These are phyloP conservation scores for Neofusicoccum kwambonambiense DNA, from an alignment of 2,329 filamentous ascomycete species.

Conservation along the genomic window DNA sequence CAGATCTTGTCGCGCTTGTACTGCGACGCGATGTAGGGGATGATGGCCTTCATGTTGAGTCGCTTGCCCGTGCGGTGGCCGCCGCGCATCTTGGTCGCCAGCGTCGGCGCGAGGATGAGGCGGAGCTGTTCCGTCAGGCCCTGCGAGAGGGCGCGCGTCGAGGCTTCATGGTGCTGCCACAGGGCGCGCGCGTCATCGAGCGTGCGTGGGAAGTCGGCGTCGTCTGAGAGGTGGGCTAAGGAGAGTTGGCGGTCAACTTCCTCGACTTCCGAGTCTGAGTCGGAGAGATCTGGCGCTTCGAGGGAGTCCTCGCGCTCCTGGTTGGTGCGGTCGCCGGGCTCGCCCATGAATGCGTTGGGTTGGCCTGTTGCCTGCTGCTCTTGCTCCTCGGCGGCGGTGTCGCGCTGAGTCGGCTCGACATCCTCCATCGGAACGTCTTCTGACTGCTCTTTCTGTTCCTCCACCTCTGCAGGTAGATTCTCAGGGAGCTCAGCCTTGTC, in stretches of 20 bases:
- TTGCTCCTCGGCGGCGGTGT: slow-evolving; percentile 26
- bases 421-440: slow-evolving; percentile 50
- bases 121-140: slow-evolving; percentile 91
- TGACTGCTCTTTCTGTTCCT: slow-evolving; percentile 22
- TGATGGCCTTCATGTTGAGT: slow-evolving; percentile 99
- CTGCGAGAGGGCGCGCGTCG: slow-evolving; percentile 82
- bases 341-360: slow-evolving; percentile 46
- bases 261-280: slow-evolving; percentile 41
- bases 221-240: not conserved
- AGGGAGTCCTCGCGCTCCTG: slow-evolving; percentile 37
- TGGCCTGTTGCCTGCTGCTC: slow-evolving; percentile 30
- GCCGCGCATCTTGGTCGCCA: slow-evolving; percentile 92
- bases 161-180: slow-evolving; percentile 81
- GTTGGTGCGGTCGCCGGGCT: slow-evolving; percentile 38
- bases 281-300: slow-evolving; percentile 33
- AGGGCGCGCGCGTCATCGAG: slow-evolving; percentile 64
- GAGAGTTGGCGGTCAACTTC: slow-evolving; percentile 58
- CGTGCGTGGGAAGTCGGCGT: not conserved
- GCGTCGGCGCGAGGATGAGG: slow-evolving; percentile 89
- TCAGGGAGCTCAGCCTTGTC: slow-evolving; percentile 44
- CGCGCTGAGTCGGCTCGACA: slow-evolving; percentile 34
- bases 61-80: slow-evolving; percentile 97
- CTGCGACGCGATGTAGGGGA: slow-evolving; percentile 95
- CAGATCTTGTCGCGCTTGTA: slow-evolving; percentile 99
- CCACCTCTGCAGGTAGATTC: slow-evolving; percentile 29